A percentile compares a stretch with the other conserved stretches of the same genome.
Conservation (phyloP, 108 stramenopile genomes). For the Skeletonema tropicum region DNA sequence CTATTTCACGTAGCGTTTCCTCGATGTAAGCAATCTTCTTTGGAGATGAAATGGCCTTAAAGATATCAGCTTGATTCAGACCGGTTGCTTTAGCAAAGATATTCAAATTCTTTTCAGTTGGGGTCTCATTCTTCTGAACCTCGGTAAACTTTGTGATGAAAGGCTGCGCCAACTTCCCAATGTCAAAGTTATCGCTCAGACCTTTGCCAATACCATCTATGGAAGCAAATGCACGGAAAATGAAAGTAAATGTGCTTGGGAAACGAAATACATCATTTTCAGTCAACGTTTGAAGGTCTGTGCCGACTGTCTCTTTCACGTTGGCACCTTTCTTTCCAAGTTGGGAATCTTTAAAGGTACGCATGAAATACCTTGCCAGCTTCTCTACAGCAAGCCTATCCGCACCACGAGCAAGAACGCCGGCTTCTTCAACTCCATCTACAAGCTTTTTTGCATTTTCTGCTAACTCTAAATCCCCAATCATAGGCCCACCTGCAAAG, state of each 20-base stretch:
- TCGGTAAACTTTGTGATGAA: slow-evolving; percentile 93
- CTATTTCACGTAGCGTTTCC: slow-evolving; percentile 86
- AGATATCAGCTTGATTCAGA: slow-evolving; percentile 76
- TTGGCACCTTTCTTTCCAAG: slow-evolving; percentile 82
- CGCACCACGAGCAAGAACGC: slow-evolving; percentile 88
- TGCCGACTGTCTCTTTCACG: slow-evolving; percentile 83
- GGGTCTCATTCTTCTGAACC: slow-evolving; percentile 64
- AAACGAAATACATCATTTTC: slow-evolving; percentile 92
- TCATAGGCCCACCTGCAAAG: slow-evolving; percentile 86
- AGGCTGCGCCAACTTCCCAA: slow-evolving; percentile 93
- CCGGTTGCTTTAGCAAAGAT: slow-evolving; percentile 86
- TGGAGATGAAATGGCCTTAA: slow-evolving; percentile 78
- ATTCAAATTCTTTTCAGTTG: slow-evolving; percentile 71
- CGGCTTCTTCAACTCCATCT: slow-evolving; percentile 96
- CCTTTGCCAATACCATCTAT: slow-evolving; percentile 98
- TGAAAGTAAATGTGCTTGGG: slow-evolving; percentile 96
- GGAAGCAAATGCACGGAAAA: slow-evolving; percentile 96
- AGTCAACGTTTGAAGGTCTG: slow-evolving; percentile 84
- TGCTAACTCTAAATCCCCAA: slow-evolving; percentile 73
- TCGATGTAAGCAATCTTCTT: slow-evolving; percentile 91
- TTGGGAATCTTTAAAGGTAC: slow-evolving; percentile 91
- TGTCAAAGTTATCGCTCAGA: slow-evolving; percentile 84
- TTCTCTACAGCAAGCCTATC: slow-evolving; percentile 96
- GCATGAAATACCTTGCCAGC: slow-evolving; percentile 93
- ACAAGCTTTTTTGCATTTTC: slow-evolving; percentile 89